Base-by-base conservation (phyloP, 2,329 filamentous ascomycete genomes). In the Drechslerella dactyloides region DNA sequence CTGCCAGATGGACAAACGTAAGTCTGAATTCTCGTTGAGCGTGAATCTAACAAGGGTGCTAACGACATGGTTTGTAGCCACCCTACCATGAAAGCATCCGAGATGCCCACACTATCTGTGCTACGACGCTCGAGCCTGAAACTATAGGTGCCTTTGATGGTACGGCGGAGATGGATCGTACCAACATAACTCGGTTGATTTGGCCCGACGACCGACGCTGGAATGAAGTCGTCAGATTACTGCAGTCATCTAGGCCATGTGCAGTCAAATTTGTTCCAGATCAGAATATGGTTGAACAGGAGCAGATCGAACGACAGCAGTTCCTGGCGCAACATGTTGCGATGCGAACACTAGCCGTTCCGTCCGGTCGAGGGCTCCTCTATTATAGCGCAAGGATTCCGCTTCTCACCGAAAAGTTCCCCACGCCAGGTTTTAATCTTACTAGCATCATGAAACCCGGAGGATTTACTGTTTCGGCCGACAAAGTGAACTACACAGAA, bases 181-280 rank as follows among this genome's bases (percentile, higher is more conserved):
- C 93, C 78, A 85, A 88, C 8, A 87, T 97, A 6, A 96, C 94
- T 30, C 87, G 88, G 57, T 83, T 94, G 7, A 88, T 99, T 27
- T 99, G 97, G 83, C 89, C 88, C 69, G 92, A 97, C 75, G 94
- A 99, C 77, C 87, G 92, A 69, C 88, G 94, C 37, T 88, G 96
- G 62, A 88, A 91, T 73, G 94, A 99, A 81, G 94, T 92, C 0
- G 87, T 89, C 61, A 87, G 85, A 59, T 83, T 99, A 7, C 83
- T 99, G n/a, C 93, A 94, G 64, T 94, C 94, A 27, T 87, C 89
- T 58, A 90, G 89, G 77, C 84, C 91, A 13, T 87, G 93, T 46
- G 82, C 90, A 10, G 87, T 93, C n/a, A 89, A 90, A 57, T 89
- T 93, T 73, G 84, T 88, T 42, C 86, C 88, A 1, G 84, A 91